These are phyloP conservation scores for Odontarrhena argentea DNA, from an alignment of 345 rosid genomes.

Conservation along the genomic window DNA sequence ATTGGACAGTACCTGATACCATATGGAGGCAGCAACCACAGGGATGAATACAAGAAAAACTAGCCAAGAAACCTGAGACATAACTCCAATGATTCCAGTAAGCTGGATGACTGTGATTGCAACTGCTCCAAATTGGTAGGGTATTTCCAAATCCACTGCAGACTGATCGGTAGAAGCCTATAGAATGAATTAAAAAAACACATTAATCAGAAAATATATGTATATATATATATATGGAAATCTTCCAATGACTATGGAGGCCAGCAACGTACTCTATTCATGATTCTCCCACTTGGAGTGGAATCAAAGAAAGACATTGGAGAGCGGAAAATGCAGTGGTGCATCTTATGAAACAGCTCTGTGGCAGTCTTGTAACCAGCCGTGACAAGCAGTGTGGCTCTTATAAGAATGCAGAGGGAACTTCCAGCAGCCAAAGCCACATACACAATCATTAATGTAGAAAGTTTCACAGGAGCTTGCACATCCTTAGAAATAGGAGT, in stretches of 20 bases:
- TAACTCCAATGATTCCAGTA: slow-evolving; percentile 65
- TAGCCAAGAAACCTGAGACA: slow-evolving; percentile 87
- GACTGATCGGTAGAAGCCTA: slow-evolving; percentile 91
- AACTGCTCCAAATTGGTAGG: slow-evolving; percentile 47
- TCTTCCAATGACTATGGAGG: not conserved
- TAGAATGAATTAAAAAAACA: not conserved
- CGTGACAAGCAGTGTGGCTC: slow-evolving; percentile 56
- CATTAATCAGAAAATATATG: slow-evolving; percentile 1
- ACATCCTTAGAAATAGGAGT: slow-evolving; percentile 60
- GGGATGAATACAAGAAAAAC: slow-evolving; percentile 75
- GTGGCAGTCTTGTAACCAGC: slow-evolving; percentile 74
- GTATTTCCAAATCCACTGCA: slow-evolving; percentile 58
- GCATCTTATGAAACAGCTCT: slow-evolving; percentile 69
- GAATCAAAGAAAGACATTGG: slow-evolving; percentile 87
- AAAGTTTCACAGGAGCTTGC: slow-evolving; percentile 53
- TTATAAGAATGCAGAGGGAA: slow-evolving; percentile 56
- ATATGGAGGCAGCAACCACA: slow-evolving; percentile 56
- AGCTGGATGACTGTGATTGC: slow-evolving; percentile 62
- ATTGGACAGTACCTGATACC: slow-evolving; percentile 70
- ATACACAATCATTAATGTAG: slow-evolving; percentile 57
- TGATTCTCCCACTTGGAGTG: slow-evolving; percentile 78
- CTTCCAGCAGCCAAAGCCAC: slow-evolving; percentile 61
- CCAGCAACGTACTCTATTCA: slow-evolving; percentile 56
- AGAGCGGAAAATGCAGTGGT: slow-evolving; percentile 63
- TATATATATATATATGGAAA: not conserved